phyloP scores from a whole-genome alignment of 2,329 filamentous ascomycete species.

The Uncinocarpus reesii region DNA sequence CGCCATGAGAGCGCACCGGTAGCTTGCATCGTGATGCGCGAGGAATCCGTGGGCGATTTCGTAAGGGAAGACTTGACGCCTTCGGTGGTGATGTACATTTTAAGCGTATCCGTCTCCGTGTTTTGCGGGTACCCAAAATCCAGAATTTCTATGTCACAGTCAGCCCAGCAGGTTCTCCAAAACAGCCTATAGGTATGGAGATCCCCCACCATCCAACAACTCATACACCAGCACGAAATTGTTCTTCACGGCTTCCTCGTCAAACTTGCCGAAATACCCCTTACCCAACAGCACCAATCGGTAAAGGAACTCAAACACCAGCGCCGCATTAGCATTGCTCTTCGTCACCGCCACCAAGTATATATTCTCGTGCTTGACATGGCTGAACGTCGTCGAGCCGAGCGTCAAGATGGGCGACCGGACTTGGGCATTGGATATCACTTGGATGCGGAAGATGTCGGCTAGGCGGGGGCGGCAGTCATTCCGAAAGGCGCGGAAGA shows the following conservation, averaged over 20 bases:
- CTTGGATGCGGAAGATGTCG: constrained; percentile 98
- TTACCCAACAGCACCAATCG: constrained; percentile 79
- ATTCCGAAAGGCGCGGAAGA: constrained; percentile 96
- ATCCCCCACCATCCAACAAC: constrained; percentile 68
- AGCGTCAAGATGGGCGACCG: constrained; percentile 95
- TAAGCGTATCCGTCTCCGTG: constrained; percentile 94
- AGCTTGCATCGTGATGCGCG: constrained; percentile 98
- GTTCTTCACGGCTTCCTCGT: constrained; percentile 99
- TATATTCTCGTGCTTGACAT: constrained; percentile 99
- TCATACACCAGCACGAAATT: constrained; percentile 99
- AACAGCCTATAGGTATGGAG: too few species aligned
- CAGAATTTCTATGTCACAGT: constrained; percentile 64
- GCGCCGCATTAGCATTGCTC: constrained; percentile 95
- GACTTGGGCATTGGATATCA: constrained; percentile 96
- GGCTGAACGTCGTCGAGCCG: constrained; percentile 95
- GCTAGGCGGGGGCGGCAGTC: constrained; percentile 95
- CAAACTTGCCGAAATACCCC: constrained; percentile 97
- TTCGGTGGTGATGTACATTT: constrained; percentile 99
- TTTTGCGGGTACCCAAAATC: constrained; percentile 99
- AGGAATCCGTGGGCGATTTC: constrained; percentile 70
- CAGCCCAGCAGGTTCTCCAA: neutral
- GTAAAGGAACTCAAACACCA: constrained; percentile 97
- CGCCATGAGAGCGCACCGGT: constrained; percentile 95
- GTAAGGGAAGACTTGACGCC: constrained; percentile 76
- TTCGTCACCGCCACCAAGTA: constrained; percentile 96